Evolutionary conservation across 2,329 filamentous ascomycete genomes (phyloP).

Genomic region (Cytospora leucostoma): DNA sequence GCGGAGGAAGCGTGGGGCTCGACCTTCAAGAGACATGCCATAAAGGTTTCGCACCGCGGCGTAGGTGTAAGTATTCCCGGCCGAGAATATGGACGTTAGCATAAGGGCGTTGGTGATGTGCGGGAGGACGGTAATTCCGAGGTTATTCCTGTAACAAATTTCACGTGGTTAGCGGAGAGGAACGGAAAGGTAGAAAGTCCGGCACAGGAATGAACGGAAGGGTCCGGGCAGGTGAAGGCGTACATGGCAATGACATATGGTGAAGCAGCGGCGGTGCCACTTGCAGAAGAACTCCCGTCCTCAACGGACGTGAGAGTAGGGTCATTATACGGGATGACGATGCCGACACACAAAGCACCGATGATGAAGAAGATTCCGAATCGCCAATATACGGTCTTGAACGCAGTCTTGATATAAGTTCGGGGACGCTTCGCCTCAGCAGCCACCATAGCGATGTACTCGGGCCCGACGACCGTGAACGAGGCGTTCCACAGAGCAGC

Average conservation of each 20-base stretch:
- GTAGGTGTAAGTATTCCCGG: constrained; percentile 28
- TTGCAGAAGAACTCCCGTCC: constrained; percentile 38
- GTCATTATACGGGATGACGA: constrained; percentile 67
- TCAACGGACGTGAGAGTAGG: constrained; percentile 53
- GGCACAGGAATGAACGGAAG: neutral
- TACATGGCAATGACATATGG: constrained; percentile 65
- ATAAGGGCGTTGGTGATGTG: constrained; percentile 58
- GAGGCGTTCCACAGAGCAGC: constrained; percentile 65
- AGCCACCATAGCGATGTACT: constrained; percentile 69
- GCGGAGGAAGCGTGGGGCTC: constrained; percentile 46
- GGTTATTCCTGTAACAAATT: constrained; percentile 38
- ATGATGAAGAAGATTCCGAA: constrained; percentile 72
- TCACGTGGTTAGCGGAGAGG: constrained; percentile 11
- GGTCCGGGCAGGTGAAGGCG: neutral
- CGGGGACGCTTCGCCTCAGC: constrained; percentile 68
- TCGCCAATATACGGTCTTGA: constrained; percentile 73
- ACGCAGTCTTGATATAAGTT: constrained; percentile 65
- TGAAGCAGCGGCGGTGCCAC: constrained; percentile 55
- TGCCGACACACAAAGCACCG: constrained; percentile 66
- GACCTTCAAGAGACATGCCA: constrained; percentile 27
- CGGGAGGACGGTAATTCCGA: constrained; percentile 55
- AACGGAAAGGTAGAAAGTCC: neutral
- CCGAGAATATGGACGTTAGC: constrained; percentile 28
- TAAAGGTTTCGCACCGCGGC: constrained; percentile 27
- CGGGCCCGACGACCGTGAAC: constrained; percentile 66